These are phyloP conservation scores for Alisma plantagoaquatica DNA, from an alignment of 106 monocot genomes.

Conservation along the genomic window DNA sequence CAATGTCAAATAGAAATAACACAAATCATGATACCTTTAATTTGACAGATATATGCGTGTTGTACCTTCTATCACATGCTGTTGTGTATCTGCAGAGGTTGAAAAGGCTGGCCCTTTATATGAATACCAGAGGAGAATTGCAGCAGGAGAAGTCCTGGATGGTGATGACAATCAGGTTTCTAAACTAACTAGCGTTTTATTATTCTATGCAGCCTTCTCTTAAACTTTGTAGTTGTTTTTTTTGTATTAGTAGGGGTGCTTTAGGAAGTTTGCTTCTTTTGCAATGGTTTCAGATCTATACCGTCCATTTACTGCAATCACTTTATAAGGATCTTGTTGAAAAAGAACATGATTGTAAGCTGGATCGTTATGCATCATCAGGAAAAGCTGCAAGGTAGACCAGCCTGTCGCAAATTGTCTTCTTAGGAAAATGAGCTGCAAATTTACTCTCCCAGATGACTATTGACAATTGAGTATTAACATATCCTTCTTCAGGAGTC, in stretches of 20 bases:
- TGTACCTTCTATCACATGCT: too few relatives aligned
- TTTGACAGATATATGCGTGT: too few relatives aligned
- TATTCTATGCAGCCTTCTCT: neutral
- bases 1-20: too few relatives aligned
- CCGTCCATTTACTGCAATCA: constrained; percentile 46
- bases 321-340: constrained; percentile 72
- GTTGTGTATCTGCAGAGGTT: constrained; percentile 9
- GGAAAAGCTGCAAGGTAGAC: constrained; percentile 55
- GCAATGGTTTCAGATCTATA: constrained; percentile 35
- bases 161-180: constrained; percentile 76
- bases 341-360: constrained; percentile 48
- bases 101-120: constrained; percentile 55
- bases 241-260: neutral
- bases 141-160: constrained; percentile 70
- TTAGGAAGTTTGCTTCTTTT: neutral
- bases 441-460: neutral
- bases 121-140: constrained; percentile 83
- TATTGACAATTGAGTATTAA: neutral
- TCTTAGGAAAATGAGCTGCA: neutral
- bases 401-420: neutral
- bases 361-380: constrained; percentile 79
- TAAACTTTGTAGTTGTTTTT: neutral
- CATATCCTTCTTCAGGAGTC: constrained; percentile 32
- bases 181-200: neutral
- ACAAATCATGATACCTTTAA: too few relatives aligned